phyloP scores from a whole-genome alignment of 352 stramenopile genomes.

The Blastocystis sp. region DNA sequence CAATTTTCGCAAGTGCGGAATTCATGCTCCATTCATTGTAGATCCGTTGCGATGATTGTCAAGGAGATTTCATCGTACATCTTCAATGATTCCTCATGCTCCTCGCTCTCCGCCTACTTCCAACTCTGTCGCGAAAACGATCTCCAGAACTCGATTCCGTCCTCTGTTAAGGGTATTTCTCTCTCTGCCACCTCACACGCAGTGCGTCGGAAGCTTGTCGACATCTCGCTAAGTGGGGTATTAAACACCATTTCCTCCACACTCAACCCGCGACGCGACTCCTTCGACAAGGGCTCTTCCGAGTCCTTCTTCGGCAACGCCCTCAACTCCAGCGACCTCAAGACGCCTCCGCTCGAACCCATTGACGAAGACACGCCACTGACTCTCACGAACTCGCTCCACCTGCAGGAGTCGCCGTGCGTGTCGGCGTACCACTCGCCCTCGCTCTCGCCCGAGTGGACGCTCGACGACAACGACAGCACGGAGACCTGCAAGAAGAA shows the following conservation, averaged over 20 bases:
- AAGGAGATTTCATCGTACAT: slow-evolving; percentile 28
- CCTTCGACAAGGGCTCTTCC: background rate
- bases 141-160: background rate
- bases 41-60: slow-evolving; percentile 25
- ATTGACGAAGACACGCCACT: background rate
- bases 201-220: slow-evolving; percentile 39
- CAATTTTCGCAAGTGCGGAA: background rate
- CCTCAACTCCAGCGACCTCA: background rate
- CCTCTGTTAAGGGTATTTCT: slow-evolving; percentile 23
- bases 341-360: background rate
- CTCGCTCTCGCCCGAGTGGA: background rate
- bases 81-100: slow-evolving; percentile 1
- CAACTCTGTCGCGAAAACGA: background rate
- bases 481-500: background rate
- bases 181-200: background rate
- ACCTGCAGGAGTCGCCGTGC: no score
- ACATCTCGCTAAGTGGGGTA: background rate
- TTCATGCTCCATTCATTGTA: background rate
- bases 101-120: slow-evolving; percentile 4
- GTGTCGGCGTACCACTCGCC: background rate
- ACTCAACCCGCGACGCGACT: background rate
- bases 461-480: background rate
- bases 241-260: background rate
- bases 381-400: background rate
- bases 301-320: slow-evolving; percentile 27